phyloP scores from a whole-genome alignment of 768 basidiomycete species.

The Serendipita sp. region DNA sequence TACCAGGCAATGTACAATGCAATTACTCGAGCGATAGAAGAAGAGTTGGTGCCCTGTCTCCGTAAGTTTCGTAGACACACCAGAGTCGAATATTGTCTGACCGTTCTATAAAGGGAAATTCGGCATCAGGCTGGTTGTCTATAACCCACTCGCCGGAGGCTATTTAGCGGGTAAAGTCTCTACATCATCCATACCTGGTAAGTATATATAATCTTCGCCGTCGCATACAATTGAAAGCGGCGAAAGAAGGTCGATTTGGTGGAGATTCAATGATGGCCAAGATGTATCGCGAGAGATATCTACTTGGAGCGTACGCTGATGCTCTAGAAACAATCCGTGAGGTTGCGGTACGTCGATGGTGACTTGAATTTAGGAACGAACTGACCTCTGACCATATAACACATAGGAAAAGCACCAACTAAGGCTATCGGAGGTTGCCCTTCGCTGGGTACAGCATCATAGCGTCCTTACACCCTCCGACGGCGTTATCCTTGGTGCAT shows the following conservation, averaged over 20 bases:
- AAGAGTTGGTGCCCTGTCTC: conserved; percentile 39
- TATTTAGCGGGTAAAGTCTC: conserved; percentile 41
- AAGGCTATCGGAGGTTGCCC: conserved; percentile 36
- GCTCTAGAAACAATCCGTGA: conserved; percentile 28
- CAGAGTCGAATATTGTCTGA: too few species aligned
- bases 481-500: conserved; percentile 36
- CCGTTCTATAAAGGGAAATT: conserved; percentile 23
- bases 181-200: conserved; percentile 13
- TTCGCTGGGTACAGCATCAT: conserved; percentile 50
- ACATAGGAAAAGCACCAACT: conserved; percentile 30
- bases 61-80: too few species aligned
- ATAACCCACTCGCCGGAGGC: conserved; percentile 43
- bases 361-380: neutral
- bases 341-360: conserved; percentile 23
- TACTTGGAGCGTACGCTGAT: conserved; percentile 28
- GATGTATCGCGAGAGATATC: conserved; percentile 32
- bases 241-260: conserved; percentile 25
- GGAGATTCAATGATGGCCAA: conserved; percentile 22
- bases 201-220: neutral
- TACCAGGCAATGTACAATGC: conserved; percentile 44
- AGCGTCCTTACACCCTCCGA: conserved; percentile 28
- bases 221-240: neutral
- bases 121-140: conserved; percentile 39
- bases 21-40: conserved; percentile 31
- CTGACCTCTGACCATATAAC: neutral